Base-by-base conservation (phyloP, 2,329 filamentous ascomycete genomes). In the Epichloe aotearoae region DNA sequence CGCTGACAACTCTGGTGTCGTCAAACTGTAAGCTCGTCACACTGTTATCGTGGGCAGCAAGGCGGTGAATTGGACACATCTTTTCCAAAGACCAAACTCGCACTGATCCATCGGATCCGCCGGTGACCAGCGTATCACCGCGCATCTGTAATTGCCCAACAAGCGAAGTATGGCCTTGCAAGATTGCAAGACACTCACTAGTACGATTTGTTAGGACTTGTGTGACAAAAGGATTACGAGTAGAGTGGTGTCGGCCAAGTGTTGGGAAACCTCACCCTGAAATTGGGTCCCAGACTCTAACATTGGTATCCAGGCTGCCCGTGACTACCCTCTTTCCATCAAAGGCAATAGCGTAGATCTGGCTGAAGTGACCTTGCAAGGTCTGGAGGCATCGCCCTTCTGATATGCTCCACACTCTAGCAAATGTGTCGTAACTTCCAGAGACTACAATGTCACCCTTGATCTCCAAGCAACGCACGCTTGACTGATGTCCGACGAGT, bases 291-390 rank as follows among this genome's bases (percentile, higher is more conserved):
- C 93, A 98, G 55, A 98, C 94, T 56, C 93, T 79, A 26, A 98
- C 91, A 59, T 91, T 96, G 3, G 93, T 98, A 68, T 98, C 93
- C 54, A 98, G 73, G 66, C 90, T 96, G 48, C 93, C 93, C 10
- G 93, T 98, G 37, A 94, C 91, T 52, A 98, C 90, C 56, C 90
- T 80, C 58, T 84, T 83, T 39, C 93, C 93, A 64, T 98, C 93
- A 67, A 97, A 98, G 1, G 93, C 93, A 64, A 98, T 95, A 19
- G 93, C 93, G 65, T 98, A 98, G 52, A 98, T 98, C 64, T 98
- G 93, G 64, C 91, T 97, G 69, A 96, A 98, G 68, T 98, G 93
- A 0, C 93, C 93, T 43, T 85, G 83, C 39, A 98, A 75, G 0
- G 89, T 96, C 58, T 91, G 84, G 50, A 97, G 72, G 66, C 93